phyloP scores from a whole-genome alignment of 352 stramenopile genomes.

The Pythium myriotylum region DNA sequence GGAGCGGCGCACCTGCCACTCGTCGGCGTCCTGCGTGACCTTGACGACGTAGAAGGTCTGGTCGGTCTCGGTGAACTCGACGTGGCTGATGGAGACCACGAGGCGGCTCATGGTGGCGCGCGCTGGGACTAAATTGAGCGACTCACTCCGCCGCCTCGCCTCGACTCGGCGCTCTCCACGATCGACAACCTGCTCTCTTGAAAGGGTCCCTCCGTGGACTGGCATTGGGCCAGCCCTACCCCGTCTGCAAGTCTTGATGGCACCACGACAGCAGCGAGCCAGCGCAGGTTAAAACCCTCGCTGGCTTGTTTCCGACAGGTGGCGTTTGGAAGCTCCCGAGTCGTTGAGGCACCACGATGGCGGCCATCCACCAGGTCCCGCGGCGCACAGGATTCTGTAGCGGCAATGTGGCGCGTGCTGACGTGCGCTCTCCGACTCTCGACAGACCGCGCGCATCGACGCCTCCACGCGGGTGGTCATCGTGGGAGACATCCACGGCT shows the following conservation, averaged over 20 bases:
- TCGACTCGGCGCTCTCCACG: constrained; percentile 1
- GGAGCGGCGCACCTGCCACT: constrained; percentile 68
- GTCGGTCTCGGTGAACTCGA: constrained; percentile 72
- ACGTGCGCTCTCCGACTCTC: constrained; percentile 10
- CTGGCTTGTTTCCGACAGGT: not conserved
- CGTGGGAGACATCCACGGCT: constrained; percentile 93
- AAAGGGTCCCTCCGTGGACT: not conserved
- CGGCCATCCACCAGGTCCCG: constrained; percentile 42
- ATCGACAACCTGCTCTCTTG: constrained; percentile 20
- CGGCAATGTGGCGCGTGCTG: constrained; percentile 13
- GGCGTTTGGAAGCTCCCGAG: constrained; percentile 11
- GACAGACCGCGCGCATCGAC: constrained; percentile 16
- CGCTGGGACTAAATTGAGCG: not conserved
- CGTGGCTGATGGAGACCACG: constrained; percentile 72
- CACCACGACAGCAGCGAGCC: not conserved
- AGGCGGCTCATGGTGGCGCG: constrained; percentile 59
- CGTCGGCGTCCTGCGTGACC: constrained; percentile 71
- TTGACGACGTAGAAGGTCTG: constrained; percentile 78
- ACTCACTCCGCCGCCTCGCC: too few species aligned
- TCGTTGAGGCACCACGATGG: too few species aligned
- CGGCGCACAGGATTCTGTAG: constrained; percentile 21
- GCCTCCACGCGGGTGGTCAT: constrained; percentile 60
- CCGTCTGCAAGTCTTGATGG: not conserved
- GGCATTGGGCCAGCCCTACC: not conserved
- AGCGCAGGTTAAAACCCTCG: constrained; percentile 11